phyloP scores from a whole-genome alignment of 306 rosid genomes.

The Cucumis melo region DNA sequence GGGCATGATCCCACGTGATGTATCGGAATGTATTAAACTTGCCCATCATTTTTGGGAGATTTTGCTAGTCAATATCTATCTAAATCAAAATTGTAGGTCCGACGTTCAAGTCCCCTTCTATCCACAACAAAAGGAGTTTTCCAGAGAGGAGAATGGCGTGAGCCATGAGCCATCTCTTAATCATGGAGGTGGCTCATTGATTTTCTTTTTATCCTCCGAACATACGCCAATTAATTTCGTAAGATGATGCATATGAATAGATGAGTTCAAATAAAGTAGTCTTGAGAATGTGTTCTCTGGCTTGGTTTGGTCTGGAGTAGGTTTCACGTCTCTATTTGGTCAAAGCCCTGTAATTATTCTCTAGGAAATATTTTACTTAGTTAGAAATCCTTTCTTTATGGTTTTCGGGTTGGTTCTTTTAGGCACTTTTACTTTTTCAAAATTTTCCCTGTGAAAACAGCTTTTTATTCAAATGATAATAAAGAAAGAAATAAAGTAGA shows the following conservation, averaged over 20 bases:
- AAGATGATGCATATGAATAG: neutral
- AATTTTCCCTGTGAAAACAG: too few relatives aligned
- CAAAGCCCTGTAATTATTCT: too few relatives aligned
- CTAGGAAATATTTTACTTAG: too few relatives aligned
- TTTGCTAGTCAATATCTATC: neutral
- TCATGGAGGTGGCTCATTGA: neutral
- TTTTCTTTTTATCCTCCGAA: neutral
- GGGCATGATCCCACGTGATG: neutral
- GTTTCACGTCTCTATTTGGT: too few relatives aligned
- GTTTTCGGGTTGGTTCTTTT: too few relatives aligned
- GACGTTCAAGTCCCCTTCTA: neutral
- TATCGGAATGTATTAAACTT: neutral
- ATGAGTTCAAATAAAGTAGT: neutral
- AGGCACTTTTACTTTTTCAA: too few relatives aligned
- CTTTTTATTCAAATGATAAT: neutral
- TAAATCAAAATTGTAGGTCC: neutral
- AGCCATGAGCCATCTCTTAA: neutral
- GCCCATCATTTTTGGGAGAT: neutral
- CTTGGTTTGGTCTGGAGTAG: too few relatives aligned
- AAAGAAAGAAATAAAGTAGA: neutral
- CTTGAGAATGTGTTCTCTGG: neutral
- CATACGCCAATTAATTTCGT: neutral
- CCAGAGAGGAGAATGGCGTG: neutral
- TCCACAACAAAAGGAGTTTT: neutral
- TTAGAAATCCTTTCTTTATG: too few relatives aligned